phyloP scores from a whole-genome alignment of 192 early-diverging fungal species.

The Gamsiella multidivaricata region DNA sequence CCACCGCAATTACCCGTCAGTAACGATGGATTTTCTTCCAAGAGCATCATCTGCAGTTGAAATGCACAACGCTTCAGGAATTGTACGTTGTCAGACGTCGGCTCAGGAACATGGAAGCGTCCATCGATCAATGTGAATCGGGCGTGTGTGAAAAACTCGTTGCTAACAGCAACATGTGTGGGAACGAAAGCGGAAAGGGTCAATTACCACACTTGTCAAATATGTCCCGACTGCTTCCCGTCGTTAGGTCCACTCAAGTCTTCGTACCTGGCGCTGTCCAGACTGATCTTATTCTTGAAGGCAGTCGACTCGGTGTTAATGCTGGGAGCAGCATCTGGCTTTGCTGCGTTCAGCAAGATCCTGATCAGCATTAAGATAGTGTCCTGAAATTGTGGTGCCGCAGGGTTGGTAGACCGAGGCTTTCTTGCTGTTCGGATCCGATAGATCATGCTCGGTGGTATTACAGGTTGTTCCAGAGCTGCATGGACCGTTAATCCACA shows the following conservation, averaged over 20 bases:
- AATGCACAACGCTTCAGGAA: constrained; percentile 18
- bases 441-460: constrained; percentile 25
- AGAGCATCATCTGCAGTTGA: constrained; percentile 26
- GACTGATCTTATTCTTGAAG: constrained; percentile 43
- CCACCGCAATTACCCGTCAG: constrained; percentile 3
- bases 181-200: neutral
- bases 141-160: constrained; percentile 24
- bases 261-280: constrained; percentile 51
- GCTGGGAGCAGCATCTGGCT: neutral
- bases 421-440: constrained; percentile 6
- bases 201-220: no score
- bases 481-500: constrained; percentile 22
- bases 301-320: constrained; percentile 46
- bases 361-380: constrained; percentile 17
- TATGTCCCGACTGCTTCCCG: no score
- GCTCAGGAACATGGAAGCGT: constrained; percentile 28
- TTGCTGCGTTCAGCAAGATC: constrained; percentile 10
- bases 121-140: constrained; percentile 35
- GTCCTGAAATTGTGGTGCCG: constrained; percentile 16
- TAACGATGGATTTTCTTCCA: neutral
- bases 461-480: neutral
- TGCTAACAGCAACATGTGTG: constrained; percentile 19
- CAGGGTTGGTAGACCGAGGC: neutral
- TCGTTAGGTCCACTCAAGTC: no score
- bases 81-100: constrained; percentile 3